phyloP scores from a whole-genome alignment of 2,329 filamentous ascomycete genomes.

The Acarospora socialis region DNA sequence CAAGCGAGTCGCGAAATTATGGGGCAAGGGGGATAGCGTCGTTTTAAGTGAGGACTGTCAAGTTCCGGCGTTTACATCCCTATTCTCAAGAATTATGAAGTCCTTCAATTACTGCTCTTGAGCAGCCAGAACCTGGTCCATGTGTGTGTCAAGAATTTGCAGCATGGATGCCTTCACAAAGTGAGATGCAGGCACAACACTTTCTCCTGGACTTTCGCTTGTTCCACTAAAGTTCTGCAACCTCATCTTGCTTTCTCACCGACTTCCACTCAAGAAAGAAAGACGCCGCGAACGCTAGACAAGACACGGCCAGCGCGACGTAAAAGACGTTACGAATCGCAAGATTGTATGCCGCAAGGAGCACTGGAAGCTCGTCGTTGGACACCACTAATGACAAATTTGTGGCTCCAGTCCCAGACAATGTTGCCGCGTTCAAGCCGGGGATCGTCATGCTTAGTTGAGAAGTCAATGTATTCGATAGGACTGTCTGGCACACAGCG shows the following conservation, averaged over 20 bases:
- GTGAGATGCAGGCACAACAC: too few species aligned
- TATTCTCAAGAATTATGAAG: too few species aligned
- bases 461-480: constrained; percentile 22
- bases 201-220: too few species aligned
- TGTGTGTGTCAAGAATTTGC: too few species aligned
- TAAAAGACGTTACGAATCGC: constrained; percentile 27
- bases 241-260: constrained; percentile 21
- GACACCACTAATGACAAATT: constrained; percentile 21
- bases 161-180: too few species aligned
- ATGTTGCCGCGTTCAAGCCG: constrained; percentile 21
- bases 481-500: constrained; percentile 25
- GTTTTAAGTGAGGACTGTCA: too few species aligned
- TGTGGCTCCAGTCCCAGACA: constrained; percentile 14
- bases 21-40: too few species aligned
- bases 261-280: constrained; percentile 28
- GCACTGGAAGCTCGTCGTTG: constrained; percentile 16
- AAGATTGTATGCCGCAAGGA: constrained; percentile 24
- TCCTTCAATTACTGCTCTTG: too few species aligned
- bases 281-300: constrained; percentile 21
- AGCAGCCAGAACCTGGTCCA: too few species aligned
- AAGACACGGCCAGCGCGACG: constrained; percentile 24
- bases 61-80: too few species aligned
- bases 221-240: too few species aligned
- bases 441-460: constrained; percentile 18
- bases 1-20: too few species aligned